Percentiles rank a stretch among this genome's conserved stretches.
Conservation (phyloP, 768 basidiomycete genomes). For the Stropharia rugosoannulata region DNA sequence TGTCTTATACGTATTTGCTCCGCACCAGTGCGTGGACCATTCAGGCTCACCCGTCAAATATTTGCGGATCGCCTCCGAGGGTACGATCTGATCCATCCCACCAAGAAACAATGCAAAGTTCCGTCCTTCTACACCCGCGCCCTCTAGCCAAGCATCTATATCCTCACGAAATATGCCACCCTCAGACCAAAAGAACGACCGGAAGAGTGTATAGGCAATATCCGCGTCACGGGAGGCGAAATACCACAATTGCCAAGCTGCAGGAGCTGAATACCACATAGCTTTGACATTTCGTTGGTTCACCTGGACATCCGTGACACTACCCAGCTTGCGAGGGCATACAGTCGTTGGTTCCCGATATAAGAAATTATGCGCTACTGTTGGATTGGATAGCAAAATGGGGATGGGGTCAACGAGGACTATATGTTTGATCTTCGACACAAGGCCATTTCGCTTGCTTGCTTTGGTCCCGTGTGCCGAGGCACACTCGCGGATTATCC, state of each 20-base stretch:
- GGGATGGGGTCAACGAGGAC: conserved; percentile 68
- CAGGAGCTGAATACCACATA: conserved; percentile 27
- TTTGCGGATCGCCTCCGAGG: conserved; percentile 30
- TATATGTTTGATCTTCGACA: conserved; percentile 36
- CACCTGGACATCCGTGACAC: not conserved
- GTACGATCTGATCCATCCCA: conserved; percentile 41
- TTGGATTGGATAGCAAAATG: conserved; percentile 58
- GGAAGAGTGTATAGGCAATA: conserved; percentile 53
- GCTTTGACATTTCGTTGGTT: not conserved
- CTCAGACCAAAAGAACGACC: conserved; percentile 69
- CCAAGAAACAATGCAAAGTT: conserved; percentile 34
- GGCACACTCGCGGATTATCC: conserved; percentile 43
- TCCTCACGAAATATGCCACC: conserved; percentile 63
- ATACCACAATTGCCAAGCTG: conserved; percentile 68
- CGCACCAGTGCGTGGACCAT: not conserved
- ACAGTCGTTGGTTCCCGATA: conserved; percentile 42
- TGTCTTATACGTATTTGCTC: not conserved
- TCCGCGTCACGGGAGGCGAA: conserved; percentile 66
- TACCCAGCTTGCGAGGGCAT: conserved; percentile 7
- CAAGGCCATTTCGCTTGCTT: conserved; percentile 13
- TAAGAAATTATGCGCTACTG: conserved; percentile 66
- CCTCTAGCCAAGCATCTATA: conserved; percentile 25
- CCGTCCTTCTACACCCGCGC: conserved; percentile 2
- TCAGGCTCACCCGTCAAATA: conserved; percentile 31
- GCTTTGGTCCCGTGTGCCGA: conserved; percentile 1